A percentile compares a stretch with the other conserved stretches of the same genome.
Evolutionary conservation across 352 stramenopile species (phyloP).

Genomic region (Phytopythium delawarense): DNA sequence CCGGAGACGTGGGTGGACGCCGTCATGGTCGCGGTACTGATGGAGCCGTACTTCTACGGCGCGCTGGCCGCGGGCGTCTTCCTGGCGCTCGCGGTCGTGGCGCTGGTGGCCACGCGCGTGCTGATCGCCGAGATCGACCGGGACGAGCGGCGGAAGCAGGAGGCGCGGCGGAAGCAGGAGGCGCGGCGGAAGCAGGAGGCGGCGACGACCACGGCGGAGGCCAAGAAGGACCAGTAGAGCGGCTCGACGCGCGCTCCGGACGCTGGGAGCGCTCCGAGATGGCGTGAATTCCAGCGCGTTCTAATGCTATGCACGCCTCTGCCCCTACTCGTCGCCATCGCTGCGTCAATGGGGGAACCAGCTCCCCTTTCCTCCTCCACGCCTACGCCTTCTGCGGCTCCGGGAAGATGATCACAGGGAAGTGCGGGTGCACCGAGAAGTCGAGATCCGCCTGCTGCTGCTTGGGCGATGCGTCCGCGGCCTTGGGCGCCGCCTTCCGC

Average conservation of each 20-base stretch:
- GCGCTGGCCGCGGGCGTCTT: conserved; percentile 35
- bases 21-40: conserved; percentile 52
- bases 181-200: conserved; percentile 13
- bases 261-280: background rate
- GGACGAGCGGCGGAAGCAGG: conserved; percentile 30
- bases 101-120: conserved; percentile 53
- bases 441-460: conserved; percentile 34
- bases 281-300: conserved; percentile 1
- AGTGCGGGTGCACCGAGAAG: conserved; percentile 67
- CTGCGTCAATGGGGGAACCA: background rate
- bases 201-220: background rate
- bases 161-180: conserved; percentile 14
- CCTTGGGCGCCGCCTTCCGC: conserved; percentile 19
- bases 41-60: conserved; percentile 64
- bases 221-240: conserved; percentile 16
- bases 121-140: conserved; percentile 54
- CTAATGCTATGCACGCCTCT: background rate
- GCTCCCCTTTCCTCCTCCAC: background rate
- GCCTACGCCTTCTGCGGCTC: conserved; percentile 12
- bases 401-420: conserved; percentile 51
- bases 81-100: conserved; percentile 39
- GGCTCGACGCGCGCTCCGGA: background rate
- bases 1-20: conserved; percentile 63
- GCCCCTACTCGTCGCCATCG: background rate
- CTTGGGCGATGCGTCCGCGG: background rate